phyloP scores from a whole-genome alignment of 352 stramenopile species.

The Phytopythium cucurbitacearum region DNA sequence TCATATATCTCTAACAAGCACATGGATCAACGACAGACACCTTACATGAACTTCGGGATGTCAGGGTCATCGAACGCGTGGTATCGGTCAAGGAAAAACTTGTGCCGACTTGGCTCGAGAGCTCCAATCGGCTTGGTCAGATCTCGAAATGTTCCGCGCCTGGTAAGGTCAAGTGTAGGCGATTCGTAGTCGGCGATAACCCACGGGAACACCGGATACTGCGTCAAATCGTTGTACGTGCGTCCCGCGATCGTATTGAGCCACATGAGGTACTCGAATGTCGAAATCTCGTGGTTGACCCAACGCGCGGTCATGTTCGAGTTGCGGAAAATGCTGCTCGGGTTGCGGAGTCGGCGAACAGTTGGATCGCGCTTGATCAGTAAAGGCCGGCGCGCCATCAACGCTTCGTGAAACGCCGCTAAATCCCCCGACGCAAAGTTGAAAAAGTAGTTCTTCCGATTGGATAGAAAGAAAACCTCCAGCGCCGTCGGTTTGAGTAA shows the following conservation, averaged over 20 bases:
- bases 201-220: slow-evolving; percentile 96
- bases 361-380: slow-evolving; percentile 64
- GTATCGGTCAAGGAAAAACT: slow-evolving; percentile 94
- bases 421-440: slow-evolving; percentile 57
- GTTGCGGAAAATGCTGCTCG: slow-evolving; percentile 78
- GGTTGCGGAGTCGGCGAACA: slow-evolving; percentile 72
- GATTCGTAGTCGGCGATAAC: slow-evolving; percentile 88
- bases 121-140: slow-evolving; percentile 97
- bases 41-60: slow-evolving; percentile 87
- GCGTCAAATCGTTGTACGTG: slow-evolving; percentile 90
- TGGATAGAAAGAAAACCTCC: slow-evolving; percentile 81
- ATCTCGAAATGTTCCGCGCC: slow-evolving; percentile 91
- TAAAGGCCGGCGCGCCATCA: slow-evolving; percentile 55
- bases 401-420: slow-evolving; percentile 50
- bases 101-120: slow-evolving; percentile 89
- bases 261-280: slow-evolving; percentile 94
- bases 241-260: slow-evolving; percentile 88
- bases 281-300: slow-evolving; percentile 91
- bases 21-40: slow-evolving; percentile 2
- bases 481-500: slow-evolving; percentile 76
- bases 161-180: slow-evolving; percentile 50
- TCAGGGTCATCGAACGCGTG: slow-evolving; percentile 85
- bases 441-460: slow-evolving; percentile 86
- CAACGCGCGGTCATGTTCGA: slow-evolving; percentile 64
- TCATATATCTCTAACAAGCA: neutral